Conservation (phyloP, 2,329 filamentous ascomycete species). For the Sarocladium oryzae region DNA sequence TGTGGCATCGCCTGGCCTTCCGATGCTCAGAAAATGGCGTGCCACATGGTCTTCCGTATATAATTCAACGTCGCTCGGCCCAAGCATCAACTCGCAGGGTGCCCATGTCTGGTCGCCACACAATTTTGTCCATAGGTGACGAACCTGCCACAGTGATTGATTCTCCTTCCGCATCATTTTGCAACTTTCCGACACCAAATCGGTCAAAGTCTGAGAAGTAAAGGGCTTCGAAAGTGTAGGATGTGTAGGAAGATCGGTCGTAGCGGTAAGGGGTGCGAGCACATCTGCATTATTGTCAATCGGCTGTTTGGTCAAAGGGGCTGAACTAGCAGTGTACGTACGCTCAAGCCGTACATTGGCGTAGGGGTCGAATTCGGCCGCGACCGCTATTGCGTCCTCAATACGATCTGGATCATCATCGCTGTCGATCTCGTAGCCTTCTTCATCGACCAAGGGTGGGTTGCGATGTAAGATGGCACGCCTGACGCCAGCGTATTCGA, state of each 20-base stretch:
- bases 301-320: neutral
- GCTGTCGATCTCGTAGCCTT: constrained; percentile 70
- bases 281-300: constrained; percentile 47
- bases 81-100: constrained; percentile 52
- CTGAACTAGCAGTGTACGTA: constrained; percentile 33
- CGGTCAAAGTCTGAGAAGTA: constrained; percentile 63
- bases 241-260: constrained; percentile 68
- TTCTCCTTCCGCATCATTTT: constrained; percentile 71
- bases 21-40: constrained; percentile 26
- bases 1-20: constrained; percentile 13
- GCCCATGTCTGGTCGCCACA: constrained; percentile 69
- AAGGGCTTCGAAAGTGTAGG: constrained; percentile 70
- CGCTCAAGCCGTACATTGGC: constrained; percentile 64
- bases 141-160: constrained; percentile 64
- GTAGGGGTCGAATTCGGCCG: constrained; percentile 70
- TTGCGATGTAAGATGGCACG: constrained; percentile 70
- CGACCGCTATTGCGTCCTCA: constrained; percentile 52
- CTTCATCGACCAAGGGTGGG: constrained; percentile 65
- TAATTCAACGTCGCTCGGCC: constrained; percentile 47
- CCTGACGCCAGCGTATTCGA: constrained; percentile 67
- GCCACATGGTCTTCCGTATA: constrained; percentile 43
- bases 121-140: constrained; percentile 64
- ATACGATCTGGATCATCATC: constrained; percentile 62
- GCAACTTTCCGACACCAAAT: constrained; percentile 63
- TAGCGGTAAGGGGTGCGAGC: constrained; percentile 67